Percentiles rank a stretch among this genome's conserved stretches.
These are phyloP conservation scores for Camellia lanceoleosa DNA, from an alignment of 148 eudicot genomes.

Conservation along the genomic window DNA sequence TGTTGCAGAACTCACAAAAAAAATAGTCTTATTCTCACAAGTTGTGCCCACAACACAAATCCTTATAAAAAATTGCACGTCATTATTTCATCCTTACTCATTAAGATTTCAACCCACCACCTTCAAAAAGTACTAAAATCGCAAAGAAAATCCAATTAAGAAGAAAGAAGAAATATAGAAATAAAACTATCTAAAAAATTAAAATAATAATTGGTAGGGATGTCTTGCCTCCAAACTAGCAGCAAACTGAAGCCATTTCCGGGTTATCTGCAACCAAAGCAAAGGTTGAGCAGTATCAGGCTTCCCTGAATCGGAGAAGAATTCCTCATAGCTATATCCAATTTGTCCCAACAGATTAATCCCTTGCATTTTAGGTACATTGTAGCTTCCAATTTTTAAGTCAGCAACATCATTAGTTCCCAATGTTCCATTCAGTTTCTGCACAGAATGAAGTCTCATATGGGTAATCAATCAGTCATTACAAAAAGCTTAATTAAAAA, in stretches of 20 bases:
- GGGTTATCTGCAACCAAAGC: slow-evolving; percentile 12
- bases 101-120: too few relatives aligned
- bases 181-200: not conserved
- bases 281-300: slow-evolving; percentile 6
- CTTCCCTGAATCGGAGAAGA: slow-evolving; percentile 12
- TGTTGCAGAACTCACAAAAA: too few relatives aligned
- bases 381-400: slow-evolving; percentile 21
- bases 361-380: slow-evolving; percentile 12
- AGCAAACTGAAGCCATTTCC: slow-evolving; percentile 16
- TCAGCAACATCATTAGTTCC: slow-evolving; percentile 12
- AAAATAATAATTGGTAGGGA: not conserved
- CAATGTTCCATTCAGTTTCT: slow-evolving; percentile 22
- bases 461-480: not conserved
- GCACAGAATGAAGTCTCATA: not conserved
- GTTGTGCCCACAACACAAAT: too few relatives aligned
- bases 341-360: slow-evolving; percentile 15
- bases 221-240: slow-evolving; percentile 13
- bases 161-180: too few relatives aligned
- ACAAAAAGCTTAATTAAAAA: too few relatives aligned
- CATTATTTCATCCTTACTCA: too few relatives aligned
- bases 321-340: slow-evolving; percentile 14
- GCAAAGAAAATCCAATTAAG: not conserved
- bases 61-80: too few relatives aligned
- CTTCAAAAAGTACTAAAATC: too few relatives aligned
- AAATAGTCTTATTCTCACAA: too few relatives aligned